Conservation (phyloP, 352 stramenopile genomes). For the Phytophthora kernoviae region DNA sequence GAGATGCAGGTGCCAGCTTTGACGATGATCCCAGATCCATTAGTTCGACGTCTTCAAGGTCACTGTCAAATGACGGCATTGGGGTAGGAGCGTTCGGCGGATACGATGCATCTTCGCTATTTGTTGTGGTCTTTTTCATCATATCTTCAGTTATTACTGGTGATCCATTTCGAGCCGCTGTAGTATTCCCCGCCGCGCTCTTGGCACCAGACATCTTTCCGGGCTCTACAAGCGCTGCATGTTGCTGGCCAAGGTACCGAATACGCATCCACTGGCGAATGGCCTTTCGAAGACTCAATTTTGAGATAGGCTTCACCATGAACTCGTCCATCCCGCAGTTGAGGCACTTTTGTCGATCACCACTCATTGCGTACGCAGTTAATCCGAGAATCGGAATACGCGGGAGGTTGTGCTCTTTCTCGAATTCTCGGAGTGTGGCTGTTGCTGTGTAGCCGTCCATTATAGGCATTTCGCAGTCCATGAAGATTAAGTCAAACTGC, state of each 20-base stretch:
- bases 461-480: constrained; percentile 82
- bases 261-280: constrained; percentile 70
- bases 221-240: constrained; percentile 7
- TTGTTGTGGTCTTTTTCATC: constrained; percentile 4
- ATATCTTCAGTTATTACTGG: constrained; percentile 13
- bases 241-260: constrained; percentile 39
- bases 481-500: constrained; percentile 70
- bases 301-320: constrained; percentile 77
- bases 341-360: constrained; percentile 65
- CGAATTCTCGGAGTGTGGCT: constrained; percentile 53
- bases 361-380: constrained; percentile 70
- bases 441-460: constrained; percentile 79
- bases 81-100: constrained; percentile 25
- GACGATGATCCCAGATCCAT: constrained; percentile 25
- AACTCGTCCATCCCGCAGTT: constrained; percentile 74
- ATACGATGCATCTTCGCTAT: too few relatives aligned
- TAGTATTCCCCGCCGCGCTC: background rate
- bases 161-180: constrained; percentile 12
- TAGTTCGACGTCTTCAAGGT: constrained; percentile 27
- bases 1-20: constrained; percentile 55
- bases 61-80: constrained; percentile 31
- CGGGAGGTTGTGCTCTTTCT: constrained; percentile 44
- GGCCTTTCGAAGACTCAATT: constrained; percentile 54
- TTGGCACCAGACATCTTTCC: background rate
- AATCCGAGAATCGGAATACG: constrained; percentile 65